These are phyloP conservation scores for Excoecaria cochinchinensis DNA, from an alignment of 345 rosid species.

Conservation along the genomic window DNA sequence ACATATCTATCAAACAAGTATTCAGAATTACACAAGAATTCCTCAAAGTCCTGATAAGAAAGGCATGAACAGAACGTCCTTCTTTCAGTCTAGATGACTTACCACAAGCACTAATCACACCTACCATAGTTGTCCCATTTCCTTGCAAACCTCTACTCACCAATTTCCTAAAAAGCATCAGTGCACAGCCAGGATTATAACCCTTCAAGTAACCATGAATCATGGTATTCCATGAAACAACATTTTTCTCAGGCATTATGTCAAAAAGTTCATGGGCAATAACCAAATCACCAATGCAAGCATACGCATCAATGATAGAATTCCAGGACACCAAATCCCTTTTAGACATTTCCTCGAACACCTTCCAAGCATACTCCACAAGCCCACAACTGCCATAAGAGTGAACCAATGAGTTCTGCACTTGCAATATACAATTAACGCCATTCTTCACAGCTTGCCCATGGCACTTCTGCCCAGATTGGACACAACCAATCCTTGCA, in stretches of 20 bases:
- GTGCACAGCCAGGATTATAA: constrained; percentile 23
- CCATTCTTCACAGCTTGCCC: constrained; percentile 58
- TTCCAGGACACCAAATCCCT: constrained; percentile 63
- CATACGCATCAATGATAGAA: constrained; percentile 32
- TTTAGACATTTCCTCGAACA: constrained; percentile 49
- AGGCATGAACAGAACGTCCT: constrained; percentile 72
- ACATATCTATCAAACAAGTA: constrained; percentile 65
- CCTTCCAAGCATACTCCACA: constrained; percentile 38
- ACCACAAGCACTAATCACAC: constrained; percentile 52
- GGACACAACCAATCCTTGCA: constrained; percentile 36
- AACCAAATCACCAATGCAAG: constrained; percentile 30
- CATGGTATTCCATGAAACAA: constrained; percentile 65
- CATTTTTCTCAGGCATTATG: constrained; percentile 43
- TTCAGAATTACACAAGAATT: constrained; percentile 33
- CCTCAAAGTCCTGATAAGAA: constrained; percentile 32
- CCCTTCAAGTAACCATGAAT: constrained; percentile 48
- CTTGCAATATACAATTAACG: constrained; percentile 44
- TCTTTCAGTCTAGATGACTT: constrained; percentile 63
- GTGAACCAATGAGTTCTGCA: constrained; percentile 55
- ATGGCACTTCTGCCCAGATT: constrained; percentile 50
- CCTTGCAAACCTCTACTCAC: constrained; percentile 35
- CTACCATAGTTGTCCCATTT: constrained; percentile 42
- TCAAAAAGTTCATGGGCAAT: constrained; percentile 53
- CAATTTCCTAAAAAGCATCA: constrained; percentile 65
- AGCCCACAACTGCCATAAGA: constrained; percentile 44